phyloP scores from a whole-genome alignment of 345 rosid species.

The Eucalyptus sideroxylon region DNA sequence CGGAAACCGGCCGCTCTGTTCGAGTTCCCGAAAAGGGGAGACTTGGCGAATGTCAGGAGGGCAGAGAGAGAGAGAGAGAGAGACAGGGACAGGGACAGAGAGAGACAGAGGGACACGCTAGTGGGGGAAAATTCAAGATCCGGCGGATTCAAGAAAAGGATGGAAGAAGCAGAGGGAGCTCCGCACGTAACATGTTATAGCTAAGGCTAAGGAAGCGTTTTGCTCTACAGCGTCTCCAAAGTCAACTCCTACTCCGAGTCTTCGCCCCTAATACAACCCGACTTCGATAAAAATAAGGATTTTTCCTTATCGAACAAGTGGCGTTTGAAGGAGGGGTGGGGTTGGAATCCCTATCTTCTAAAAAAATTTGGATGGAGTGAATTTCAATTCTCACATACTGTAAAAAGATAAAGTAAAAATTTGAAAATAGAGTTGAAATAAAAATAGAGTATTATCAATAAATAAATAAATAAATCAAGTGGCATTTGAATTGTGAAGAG shows the following conservation, averaged over 20 bases:
- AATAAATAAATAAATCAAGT: too few relatives aligned
- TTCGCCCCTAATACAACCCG: not conserved
- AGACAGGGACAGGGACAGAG: not conserved
- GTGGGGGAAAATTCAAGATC: not conserved
- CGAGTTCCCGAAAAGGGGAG: not conserved
- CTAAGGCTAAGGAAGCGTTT: not conserved
- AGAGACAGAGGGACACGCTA: not conserved
- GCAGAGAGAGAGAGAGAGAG: not conserved
- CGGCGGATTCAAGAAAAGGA: not conserved
- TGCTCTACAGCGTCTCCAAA: not conserved
- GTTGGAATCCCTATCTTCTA: too few relatives aligned
- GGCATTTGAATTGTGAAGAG: not conserved
- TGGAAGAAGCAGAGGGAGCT: not conserved
- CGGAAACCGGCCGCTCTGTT: not conserved
- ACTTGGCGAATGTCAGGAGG: not conserved
- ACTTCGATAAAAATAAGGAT: not conserved
- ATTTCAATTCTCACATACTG: accelerated
- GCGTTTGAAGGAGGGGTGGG: not conserved
- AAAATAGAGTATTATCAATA: too few relatives aligned
- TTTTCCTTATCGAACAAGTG: not conserved
- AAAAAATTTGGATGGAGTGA: too few relatives aligned
- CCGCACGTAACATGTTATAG: not conserved
- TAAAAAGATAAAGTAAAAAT: too few relatives aligned
- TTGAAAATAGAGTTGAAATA: too few relatives aligned
- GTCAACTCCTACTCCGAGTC: not conserved